A percentile compares a stretch with the other conserved stretches of the same genome.
These are phyloP conservation scores for Pseudotulostoma volvatum DNA, from an alignment of 495 filamentous ascomycete genomes.

Conservation along the genomic window DNA sequence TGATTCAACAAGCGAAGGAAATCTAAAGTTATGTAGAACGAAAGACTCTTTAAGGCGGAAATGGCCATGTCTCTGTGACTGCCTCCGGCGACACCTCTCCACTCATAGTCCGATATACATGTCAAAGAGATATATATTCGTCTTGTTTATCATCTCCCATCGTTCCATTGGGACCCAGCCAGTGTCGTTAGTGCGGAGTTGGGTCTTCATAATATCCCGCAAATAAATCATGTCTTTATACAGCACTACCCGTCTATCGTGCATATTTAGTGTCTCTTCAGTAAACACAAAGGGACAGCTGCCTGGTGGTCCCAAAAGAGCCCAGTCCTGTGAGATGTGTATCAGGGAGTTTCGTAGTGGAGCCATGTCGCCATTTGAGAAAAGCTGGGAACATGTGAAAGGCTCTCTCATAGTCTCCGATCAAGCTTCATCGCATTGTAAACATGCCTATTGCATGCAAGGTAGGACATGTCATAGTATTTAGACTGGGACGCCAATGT, in stretches of 20 bases:
- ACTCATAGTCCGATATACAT: too few relatives aligned
- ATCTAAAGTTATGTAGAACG: too few relatives aligned
- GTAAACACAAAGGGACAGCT: conserved; percentile 15
- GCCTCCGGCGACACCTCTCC: too few relatives aligned
- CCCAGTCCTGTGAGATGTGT: conserved; percentile 11
- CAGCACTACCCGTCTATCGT: conserved; percentile 5
- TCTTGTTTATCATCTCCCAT: too few relatives aligned
- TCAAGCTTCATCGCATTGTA: conserved; percentile 10
- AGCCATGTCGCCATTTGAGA: conserved; percentile 7
- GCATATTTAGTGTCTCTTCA: conserved; percentile 11
- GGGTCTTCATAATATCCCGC: conserved; percentile 10
- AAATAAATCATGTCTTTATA: conserved; percentile 10
- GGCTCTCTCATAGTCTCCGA: conserved; percentile 9
- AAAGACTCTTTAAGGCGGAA: too few relatives aligned
- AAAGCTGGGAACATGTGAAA: conserved; percentile 9
- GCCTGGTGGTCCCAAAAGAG: conserved; percentile 9
- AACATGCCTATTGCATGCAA: conserved; percentile 7
- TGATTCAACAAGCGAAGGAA: too few relatives aligned
- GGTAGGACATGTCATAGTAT: conserved; percentile 10
- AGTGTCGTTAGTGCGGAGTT: conserved; percentile 10
- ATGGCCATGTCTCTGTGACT: too few relatives aligned
- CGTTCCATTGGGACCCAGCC: conserved; percentile 11
- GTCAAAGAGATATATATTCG: too few relatives aligned
- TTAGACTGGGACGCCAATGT: conserved; percentile 8
- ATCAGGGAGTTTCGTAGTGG: conserved; percentile 9